phyloP scores from a whole-genome alignment of 306 rosid species.

The Fragaria vesca region DNA sequence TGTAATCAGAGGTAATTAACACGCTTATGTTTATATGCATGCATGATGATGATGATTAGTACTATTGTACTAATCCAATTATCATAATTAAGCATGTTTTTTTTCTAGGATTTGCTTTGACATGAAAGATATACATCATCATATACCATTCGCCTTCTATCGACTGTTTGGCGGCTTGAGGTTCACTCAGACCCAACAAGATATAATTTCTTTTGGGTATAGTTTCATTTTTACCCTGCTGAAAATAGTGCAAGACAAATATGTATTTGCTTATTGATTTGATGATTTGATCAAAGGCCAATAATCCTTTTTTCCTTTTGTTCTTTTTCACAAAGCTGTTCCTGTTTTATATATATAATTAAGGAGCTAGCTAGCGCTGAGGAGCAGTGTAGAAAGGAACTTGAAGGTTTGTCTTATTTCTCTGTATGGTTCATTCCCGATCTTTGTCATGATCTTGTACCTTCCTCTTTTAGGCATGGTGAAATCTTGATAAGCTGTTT shows the following conservation, averaged over 20 bases:
- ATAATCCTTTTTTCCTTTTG: background rate
- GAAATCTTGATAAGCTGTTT: constrained; percentile 4
- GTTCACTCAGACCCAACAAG: constrained; percentile 17
- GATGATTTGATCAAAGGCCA: background rate
- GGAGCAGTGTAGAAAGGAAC: background rate
- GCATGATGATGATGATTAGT: constrained; percentile 21
- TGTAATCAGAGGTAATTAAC: constrained; percentile 19
- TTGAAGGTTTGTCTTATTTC: background rate
- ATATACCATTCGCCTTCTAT: constrained; percentile 3
- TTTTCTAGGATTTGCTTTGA: constrained; percentile 20
- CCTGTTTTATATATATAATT: background rate
- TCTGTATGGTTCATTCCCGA: background rate
- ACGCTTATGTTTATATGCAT: constrained; percentile 20
- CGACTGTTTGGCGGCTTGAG: constrained; percentile 31
- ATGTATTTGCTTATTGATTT: background rate
- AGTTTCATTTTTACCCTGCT: too few relatives aligned
- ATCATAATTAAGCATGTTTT: constrained; percentile 38
- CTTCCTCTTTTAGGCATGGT: background rate
- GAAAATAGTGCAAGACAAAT: background rate
- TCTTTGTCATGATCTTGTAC: background rate
- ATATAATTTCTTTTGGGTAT: background rate
- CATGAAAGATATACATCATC: background rate
- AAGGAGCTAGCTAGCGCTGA: background rate
- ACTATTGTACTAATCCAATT: constrained; percentile 32
- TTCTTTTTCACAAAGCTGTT: background rate